Percentiles rank a stretch among this genome's conserved stretches.
phyloP scores from a whole-genome alignment of 23 red algal species.

The Cyanidioschyzon merolae region DNA sequence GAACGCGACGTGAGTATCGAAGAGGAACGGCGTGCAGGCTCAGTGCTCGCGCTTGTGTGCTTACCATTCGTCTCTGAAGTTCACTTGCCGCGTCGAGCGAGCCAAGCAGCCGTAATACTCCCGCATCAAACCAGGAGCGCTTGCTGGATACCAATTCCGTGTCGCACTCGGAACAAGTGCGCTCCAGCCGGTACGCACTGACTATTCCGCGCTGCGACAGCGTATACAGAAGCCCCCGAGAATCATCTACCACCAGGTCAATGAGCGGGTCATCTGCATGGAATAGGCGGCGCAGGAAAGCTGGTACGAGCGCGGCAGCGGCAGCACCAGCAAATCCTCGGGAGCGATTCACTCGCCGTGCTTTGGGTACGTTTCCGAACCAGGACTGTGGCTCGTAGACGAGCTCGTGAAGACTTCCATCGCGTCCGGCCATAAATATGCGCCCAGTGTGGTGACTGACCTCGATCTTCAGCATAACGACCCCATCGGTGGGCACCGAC shows the following conservation, averaged over 20 bases:
- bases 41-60: conserved; percentile 31
- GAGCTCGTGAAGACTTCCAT: conserved; percentile 71
- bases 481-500: conserved; percentile 55
- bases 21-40: conserved; percentile 31
- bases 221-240: conserved; percentile 36
- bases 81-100: conserved; percentile 32
- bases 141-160: conserved; percentile 21
- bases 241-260: conserved; percentile 43
- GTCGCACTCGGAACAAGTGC: neutral
- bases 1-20: conserved; percentile 24
- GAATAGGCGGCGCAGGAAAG: conserved; percentile 33
- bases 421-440: conserved; percentile 71
- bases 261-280: conserved; percentile 43
- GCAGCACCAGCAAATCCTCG: too few relatives aligned
- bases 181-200: conserved; percentile 31
- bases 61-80: conserved; percentile 29
- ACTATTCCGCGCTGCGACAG: conserved; percentile 46
- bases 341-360: conserved; percentile 32
- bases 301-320: conserved; percentile 26
- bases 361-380: conserved; percentile 21
- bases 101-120: conserved; percentile 21
- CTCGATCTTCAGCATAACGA: conserved; percentile 61
- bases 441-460: conserved; percentile 40
- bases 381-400: conserved; percentile 37
- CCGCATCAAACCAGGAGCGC: too few relatives aligned